These are phyloP conservation scores for Diplodia seriata DNA, from an alignment of 2,329 filamentous ascomycete genomes.

Conservation along the genomic window DNA sequence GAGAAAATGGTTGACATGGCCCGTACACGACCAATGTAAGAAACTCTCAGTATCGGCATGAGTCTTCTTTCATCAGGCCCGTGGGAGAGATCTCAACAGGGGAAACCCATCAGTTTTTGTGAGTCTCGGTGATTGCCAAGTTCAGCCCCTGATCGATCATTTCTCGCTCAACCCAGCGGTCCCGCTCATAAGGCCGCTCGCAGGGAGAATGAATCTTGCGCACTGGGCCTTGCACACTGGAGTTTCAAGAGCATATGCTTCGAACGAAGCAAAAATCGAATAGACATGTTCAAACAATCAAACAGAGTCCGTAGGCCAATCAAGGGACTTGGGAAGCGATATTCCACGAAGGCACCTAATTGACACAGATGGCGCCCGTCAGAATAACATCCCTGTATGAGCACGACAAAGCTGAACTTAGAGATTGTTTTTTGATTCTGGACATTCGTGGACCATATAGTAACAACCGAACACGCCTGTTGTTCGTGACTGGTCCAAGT, in stretches of 20 bases:
- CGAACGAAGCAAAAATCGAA: not conserved
- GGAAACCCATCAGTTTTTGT: not conserved
- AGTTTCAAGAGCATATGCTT: not conserved
- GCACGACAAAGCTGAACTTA: conserved; percentile 9
- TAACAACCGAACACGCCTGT: not conserved
- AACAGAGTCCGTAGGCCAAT: not conserved
- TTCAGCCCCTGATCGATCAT: not conserved
- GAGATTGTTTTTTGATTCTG: conserved; percentile 4
- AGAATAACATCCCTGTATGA: conserved; percentile 6
- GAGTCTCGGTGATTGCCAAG: not conserved
- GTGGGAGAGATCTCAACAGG: not conserved
- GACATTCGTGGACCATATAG: conserved; percentile 6
- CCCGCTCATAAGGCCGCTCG: no score
- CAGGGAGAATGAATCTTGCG: not conserved
- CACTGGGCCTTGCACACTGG: not conserved
- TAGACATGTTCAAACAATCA: no score
- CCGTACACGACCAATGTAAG: not conserved
- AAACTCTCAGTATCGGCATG: not conserved
- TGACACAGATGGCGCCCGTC: conserved; percentile 17
- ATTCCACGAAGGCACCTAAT: conserved; percentile 6
- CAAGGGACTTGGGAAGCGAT: not conserved
- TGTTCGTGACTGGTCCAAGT: conserved; percentile 16
- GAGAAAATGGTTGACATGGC: not conserved
- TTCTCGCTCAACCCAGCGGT: not conserved
- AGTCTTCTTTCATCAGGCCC: not conserved